These are phyloP conservation scores for Trichophyton mentagrophytes DNA, from an alignment of 2,329 filamentous ascomycete genomes.

Conservation along the genomic window DNA sequence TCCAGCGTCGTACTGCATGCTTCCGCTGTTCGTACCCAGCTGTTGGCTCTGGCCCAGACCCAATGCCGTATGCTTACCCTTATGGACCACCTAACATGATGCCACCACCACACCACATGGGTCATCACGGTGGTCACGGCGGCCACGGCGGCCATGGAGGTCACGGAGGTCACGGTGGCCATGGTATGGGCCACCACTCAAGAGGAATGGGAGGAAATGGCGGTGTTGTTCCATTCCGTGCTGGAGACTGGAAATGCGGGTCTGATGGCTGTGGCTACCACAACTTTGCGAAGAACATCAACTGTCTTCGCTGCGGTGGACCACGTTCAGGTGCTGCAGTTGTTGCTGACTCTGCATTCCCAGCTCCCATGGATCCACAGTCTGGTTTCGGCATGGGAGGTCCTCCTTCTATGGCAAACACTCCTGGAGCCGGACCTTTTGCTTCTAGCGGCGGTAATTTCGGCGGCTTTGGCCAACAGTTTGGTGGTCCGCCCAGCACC, in stretches of 20 bases:
- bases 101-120: constrained; percentile 63
- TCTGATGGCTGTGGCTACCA: constrained; percentile 96
- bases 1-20: constrained; percentile 93
- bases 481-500: constrained; percentile 70
- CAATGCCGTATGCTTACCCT: constrained; percentile 51
- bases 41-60: constrained; percentile 65
- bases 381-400: constrained; percentile 68
- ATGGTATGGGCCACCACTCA: constrained; percentile 44
- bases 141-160: constrained; percentile 45
- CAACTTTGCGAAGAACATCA: constrained; percentile 99
- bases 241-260: constrained; percentile 97
- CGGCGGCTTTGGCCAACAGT: constrained; percentile 61
- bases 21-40: constrained; percentile 99
- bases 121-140: constrained; percentile 44
- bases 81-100: constrained; percentile 64
- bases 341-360: constrained; percentile 84
- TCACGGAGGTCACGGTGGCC: constrained; percentile 43
- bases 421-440: constrained; percentile 60
- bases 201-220: constrained; percentile 58
- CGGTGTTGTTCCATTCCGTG: constrained; percentile 88
- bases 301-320: constrained; percentile 89
- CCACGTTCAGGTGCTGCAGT: constrained; percentile 88
- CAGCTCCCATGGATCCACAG: constrained; percentile 68
- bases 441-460: constrained; percentile 57
- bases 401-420: constrained; percentile 74